Evolutionary conservation across 345 rosid species (phyloP).

Genomic region (Lepidium sativum): DNA sequence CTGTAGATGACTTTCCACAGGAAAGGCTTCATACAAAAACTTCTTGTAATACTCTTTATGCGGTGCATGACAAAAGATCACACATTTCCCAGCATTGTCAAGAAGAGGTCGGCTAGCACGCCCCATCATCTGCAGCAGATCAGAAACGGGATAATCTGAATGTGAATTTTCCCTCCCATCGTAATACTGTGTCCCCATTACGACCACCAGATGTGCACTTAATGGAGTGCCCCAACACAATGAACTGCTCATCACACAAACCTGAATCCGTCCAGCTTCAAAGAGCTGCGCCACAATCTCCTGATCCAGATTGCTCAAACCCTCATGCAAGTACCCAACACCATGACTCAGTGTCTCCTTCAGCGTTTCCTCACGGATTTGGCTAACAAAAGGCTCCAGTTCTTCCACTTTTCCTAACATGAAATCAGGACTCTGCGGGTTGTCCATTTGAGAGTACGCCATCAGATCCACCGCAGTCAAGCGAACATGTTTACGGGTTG

Average conservation of each 20-base stretch:
- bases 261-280: constrained; percentile 87
- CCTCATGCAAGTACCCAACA: constrained; percentile 91
- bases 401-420: constrained; percentile 45
- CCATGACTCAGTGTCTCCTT: constrained; percentile 59
- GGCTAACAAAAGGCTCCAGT: constrained; percentile 44
- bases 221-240: constrained; percentile 85
- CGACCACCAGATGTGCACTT: constrained; percentile 75
- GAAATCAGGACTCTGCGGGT: constrained; percentile 49
- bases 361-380: constrained; percentile 59
- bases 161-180: constrained; percentile 87
- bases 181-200: constrained; percentile 93
- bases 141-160: constrained; percentile 77
- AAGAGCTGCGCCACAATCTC: constrained; percentile 70
- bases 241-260: constrained; percentile 89
- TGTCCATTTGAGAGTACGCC: constrained; percentile 67
- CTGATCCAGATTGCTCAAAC: constrained; percentile 70
- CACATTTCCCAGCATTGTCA: constrained; percentile 82
- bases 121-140: constrained; percentile 96
- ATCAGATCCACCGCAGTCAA: constrained; percentile 84
- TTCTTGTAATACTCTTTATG: constrained; percentile 90
- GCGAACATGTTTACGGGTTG: constrained; percentile 85
- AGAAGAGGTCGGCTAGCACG: constrained; percentile 82
- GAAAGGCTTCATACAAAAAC: constrained; percentile 85
- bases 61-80: constrained; percentile 81
- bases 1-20: constrained; percentile 87